Evolutionary conservation across 73 alveolate species (phyloP), one percentile per base, ranked within the genome.

Genomic region (Breviolum minutum): DNA sequence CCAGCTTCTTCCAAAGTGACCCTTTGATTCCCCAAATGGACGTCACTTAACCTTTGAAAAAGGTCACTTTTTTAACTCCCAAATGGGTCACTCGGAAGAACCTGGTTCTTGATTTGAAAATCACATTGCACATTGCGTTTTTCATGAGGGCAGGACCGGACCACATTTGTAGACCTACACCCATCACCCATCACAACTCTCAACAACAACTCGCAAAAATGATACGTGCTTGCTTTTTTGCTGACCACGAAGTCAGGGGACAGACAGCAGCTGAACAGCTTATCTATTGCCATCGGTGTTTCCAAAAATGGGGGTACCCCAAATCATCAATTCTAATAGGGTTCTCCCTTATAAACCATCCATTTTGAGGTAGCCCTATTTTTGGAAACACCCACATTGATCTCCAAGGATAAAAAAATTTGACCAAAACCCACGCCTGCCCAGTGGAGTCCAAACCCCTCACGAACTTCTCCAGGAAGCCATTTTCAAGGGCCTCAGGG

Each of bases 401-500:
- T n/a, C n/a, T n/a, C 83, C 83, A 73, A 17, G 11, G 54, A 8
- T 40, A 12, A 11, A 73, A 20, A 6, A 40, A 22, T 0, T 48
- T 73, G 22, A 9, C 26, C 94, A 32, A 54, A n/a, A n/a, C n/a
- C 54, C 27, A 76, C 17, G 79, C 96, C 87, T 91, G 87, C 13
- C 97, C 97, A 11, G 97, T 91, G 13, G 97, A 26, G 77, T 91
- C 97, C 63, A 91, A 9, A 48, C 97, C 97, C 22, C 97, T 63
- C 40, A 91, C 97, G 24, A 48, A 94, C 99, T 79, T 94, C 93
- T 94, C 99, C 92, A 94, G 63, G 99, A 94, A 94, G 30, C 99
- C 99, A 29, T 86, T 96, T 30, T 99, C 95, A 48, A 99, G 99
- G 16, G 99, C 99, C 95, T 95, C 81, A 13, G 19, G 48, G 69